These are phyloP conservation scores for Colletotrichum truncatum DNA, from an alignment of 2,329 filamentous ascomycete species.

Conservation along the genomic window DNA sequence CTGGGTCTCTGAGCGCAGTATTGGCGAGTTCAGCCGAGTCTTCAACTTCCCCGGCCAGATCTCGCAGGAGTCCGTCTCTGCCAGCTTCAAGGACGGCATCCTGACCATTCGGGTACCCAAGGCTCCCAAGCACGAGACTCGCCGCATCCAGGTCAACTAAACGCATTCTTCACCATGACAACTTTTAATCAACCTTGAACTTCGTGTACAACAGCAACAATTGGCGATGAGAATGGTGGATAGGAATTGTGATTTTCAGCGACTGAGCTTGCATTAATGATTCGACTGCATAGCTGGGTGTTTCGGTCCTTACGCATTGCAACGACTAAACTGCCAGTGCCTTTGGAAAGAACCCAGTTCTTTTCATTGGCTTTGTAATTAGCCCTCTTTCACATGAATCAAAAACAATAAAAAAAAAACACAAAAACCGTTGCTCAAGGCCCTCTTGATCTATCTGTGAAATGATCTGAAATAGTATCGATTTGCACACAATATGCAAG, in stretches of 20 bases:
- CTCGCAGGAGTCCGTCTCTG: conserved; percentile 69
- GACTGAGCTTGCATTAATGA: neutral
- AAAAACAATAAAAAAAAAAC: neutral
- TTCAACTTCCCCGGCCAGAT: conserved; percentile 75
- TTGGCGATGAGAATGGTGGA: neutral
- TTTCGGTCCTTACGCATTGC: neutral
- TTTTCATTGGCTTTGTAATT: neutral
- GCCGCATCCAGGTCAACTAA: conserved; percentile 65
- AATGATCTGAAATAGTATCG: too few species aligned
- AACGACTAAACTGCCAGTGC: neutral
- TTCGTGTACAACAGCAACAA: conserved; percentile 1
- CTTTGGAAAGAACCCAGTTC: neutral
- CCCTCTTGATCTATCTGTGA: too few species aligned
- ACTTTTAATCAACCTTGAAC: neutral
- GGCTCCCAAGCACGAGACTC: conserved; percentile 65
- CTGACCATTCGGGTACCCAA: conserved; percentile 73
- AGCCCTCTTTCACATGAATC: neutral
- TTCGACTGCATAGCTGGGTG: conserved; percentile 1
- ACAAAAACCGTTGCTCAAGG: too few species aligned
- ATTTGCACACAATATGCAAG: too few species aligned
- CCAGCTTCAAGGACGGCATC: conserved; percentile 72
- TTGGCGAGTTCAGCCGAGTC: conserved; percentile 73
- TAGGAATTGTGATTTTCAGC: neutral
- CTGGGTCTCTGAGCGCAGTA: conserved; percentile 75
- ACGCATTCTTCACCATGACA: neutral